Conservation (phyloP, 768 basidiomycete genomes). For the Suillus lakei region DNA sequence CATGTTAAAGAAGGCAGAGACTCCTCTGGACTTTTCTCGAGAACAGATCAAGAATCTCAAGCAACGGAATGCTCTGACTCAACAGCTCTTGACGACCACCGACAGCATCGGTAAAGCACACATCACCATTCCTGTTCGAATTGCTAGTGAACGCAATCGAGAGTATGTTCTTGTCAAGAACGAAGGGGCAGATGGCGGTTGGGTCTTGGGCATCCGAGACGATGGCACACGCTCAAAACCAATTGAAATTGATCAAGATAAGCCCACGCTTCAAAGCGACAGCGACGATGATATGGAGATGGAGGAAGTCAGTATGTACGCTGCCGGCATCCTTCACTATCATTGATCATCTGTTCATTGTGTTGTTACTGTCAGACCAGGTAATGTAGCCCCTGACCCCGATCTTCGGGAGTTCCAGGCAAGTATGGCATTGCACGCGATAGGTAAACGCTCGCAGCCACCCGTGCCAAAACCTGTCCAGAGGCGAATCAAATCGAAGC, state of each 20-base stretch:
- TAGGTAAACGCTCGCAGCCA: slow-evolving; percentile 52
- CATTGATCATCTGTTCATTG: slow-evolving; percentile 18
- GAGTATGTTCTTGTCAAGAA: slow-evolving; percentile 97
- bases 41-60: slow-evolving; percentile 92
- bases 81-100: slow-evolving; percentile 89
- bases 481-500: slow-evolving; percentile 42
- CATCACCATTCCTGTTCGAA: slow-evolving; percentile 88
- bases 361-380: slow-evolving; percentile 36
- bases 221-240: slow-evolving; percentile 85
- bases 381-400: slow-evolving; percentile 47
- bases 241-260: slow-evolving; percentile 81
- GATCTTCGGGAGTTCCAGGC: slow-evolving; percentile 69
- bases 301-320: slow-evolving; percentile 82
- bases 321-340: slow-evolving; percentile 1
- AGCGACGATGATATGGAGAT: slow-evolving; percentile 65
- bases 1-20: slow-evolving; percentile 80
- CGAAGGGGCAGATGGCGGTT: slow-evolving; percentile 84
- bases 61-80: slow-evolving; percentile 89
- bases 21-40: slow-evolving; percentile 94
- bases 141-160: slow-evolving; percentile 93
- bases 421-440: slow-evolving; percentile 63
- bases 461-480: slow-evolving; percentile 29
- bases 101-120: slow-evolving; percentile 91
- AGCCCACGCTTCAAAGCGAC: slow-evolving; percentile 39
- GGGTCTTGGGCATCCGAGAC: slow-evolving; percentile 92